Base-by-base conservation (phyloP, 495 filamentous ascomycete genomes). In the Baudoinia panamericana region DNA sequence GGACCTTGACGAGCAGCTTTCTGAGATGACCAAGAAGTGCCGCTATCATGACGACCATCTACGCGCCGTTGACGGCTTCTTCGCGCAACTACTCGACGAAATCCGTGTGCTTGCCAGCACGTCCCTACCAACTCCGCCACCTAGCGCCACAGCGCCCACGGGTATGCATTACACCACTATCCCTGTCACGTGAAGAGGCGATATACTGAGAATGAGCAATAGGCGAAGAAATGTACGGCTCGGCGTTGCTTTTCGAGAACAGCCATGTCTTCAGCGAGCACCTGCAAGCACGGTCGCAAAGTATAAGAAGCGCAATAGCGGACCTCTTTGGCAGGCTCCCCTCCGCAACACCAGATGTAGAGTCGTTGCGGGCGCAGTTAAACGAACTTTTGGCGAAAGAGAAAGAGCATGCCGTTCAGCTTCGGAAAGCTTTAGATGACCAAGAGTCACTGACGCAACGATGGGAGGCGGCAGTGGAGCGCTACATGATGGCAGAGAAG, bases 401-500 rank as follows among this genome's bases (percentile, higher is more conserved):
- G 53, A 96, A 96, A 56, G 75, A 75, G 26, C 73, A 83, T 43
- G 69, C 78, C 10, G 66, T 76, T 9, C 80, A 90, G 50, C 62
- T 93, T 32, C 84, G 90, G 43, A 73, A 77, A 38, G 66, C 84
- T 2, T 66, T 76, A 23, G 62, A 75, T 7, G 86, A 95, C 48
- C 87, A 90, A 49, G 77, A 93, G 34, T 75, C 82, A 47, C 68
- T 92, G 10, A 81, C 80, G 31, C 81, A 85, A 34, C 78, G 84
- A 36, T 66, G 94, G 9, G 84, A 93, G 46, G 73, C 69, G 37
- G 88, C 90, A 3, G 88, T 84, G 3, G 64, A 88, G 26, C 78
- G 90, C 39, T 94, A 92, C 50, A 82, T 95, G 72, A 78, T 86
- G 43, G 90, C 90, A 3, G 90, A 96, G 55, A 88, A 88, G 63